Percentiles rank a stretch among this genome's conserved stretches.
Evolutionary conservation across 2,329 filamentous ascomycete genomes (phyloP).

Genomic region (Trichoderma citrinoviride): DNA sequence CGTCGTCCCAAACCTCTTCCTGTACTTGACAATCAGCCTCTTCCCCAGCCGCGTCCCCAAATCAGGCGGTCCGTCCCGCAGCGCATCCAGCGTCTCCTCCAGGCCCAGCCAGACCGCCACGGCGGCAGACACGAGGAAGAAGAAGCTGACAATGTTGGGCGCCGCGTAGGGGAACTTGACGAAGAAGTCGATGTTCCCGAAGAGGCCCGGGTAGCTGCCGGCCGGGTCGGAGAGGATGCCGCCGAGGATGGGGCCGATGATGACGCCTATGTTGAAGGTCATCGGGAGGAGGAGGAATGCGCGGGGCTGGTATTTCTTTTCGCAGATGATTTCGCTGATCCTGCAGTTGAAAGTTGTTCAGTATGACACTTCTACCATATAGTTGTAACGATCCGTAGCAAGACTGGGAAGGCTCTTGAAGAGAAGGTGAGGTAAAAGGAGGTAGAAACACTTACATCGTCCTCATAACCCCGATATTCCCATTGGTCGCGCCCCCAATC

Average conservation of each 20-base stretch:
- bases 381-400: not conserved
- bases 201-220: slow-evolving; percentile 53
- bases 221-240: slow-evolving; percentile 66
- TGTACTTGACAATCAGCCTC: slow-evolving; percentile 34
- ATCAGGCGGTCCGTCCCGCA: slow-evolving; percentile 41
- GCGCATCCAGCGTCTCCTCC: slow-evolving; percentile 52
- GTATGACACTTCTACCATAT: not conserved
- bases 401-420: not conserved
- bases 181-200: slow-evolving; percentile 48
- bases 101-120: slow-evolving; percentile 49
- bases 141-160: slow-evolving; percentile 53
- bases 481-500: slow-evolving; percentile 68
- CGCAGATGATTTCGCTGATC: slow-evolving; percentile 67
- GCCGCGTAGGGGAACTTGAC: slow-evolving; percentile 51
- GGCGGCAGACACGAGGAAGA: slow-evolving; percentile 46
- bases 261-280: slow-evolving; percentile 69
- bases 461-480: slow-evolving; percentile 70
- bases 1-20: slow-evolving; percentile 25
- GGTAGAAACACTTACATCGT: slow-evolving; percentile 56
- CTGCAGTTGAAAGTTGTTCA: slow-evolving; percentile 22
- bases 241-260: slow-evolving; percentile 67
- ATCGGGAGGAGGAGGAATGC: slow-evolving; percentile 76
- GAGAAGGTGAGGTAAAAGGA: not conserved
- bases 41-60: slow-evolving; percentile 42
- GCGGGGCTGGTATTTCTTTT: slow-evolving; percentile 62